Conservation (phyloP, 257 asterid genomes). For the Euphrasia confusa region DNA sequence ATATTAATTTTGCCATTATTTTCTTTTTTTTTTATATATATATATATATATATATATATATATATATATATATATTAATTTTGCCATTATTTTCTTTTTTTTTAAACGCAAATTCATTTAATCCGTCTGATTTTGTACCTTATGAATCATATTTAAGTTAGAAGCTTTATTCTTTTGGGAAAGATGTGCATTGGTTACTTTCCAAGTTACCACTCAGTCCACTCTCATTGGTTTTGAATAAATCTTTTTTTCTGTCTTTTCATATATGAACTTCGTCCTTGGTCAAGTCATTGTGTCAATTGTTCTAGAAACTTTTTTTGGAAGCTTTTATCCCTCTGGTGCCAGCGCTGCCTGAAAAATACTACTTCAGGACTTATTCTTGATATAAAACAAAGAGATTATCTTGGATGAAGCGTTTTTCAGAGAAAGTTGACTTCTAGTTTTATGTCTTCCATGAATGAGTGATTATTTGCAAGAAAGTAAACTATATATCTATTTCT, state of each 20-base stretch:
- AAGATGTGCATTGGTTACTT: conserved; percentile 7
- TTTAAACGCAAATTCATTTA: background rate
- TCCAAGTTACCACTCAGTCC: background rate
- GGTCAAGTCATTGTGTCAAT: background rate
- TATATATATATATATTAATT: background rate
- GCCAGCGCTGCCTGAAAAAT: background rate
- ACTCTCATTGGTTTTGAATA: background rate
- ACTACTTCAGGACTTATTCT: background rate
- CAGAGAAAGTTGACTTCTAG: conserved; percentile 5
- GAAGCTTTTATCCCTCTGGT: background rate
- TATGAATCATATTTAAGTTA: background rate
- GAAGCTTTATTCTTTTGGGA: background rate
- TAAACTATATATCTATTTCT: background rate
- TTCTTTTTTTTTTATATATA: conserved; percentile 1
- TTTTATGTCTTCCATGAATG: background rate
- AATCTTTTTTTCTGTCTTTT: background rate
- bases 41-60: too few species aligned
- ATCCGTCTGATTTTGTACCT: background rate
- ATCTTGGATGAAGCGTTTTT: background rate
- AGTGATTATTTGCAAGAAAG: background rate
- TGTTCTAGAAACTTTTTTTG: background rate
- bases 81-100: background rate
- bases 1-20: background rate
- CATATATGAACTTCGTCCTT: background rate
- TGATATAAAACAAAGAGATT: background rate